A percentile compares a stretch with the other conserved stretches of the same genome.
Conservation (phyloP, 1,284 basidiomycete species). For the Gastroboletus turbinatus region DNA sequence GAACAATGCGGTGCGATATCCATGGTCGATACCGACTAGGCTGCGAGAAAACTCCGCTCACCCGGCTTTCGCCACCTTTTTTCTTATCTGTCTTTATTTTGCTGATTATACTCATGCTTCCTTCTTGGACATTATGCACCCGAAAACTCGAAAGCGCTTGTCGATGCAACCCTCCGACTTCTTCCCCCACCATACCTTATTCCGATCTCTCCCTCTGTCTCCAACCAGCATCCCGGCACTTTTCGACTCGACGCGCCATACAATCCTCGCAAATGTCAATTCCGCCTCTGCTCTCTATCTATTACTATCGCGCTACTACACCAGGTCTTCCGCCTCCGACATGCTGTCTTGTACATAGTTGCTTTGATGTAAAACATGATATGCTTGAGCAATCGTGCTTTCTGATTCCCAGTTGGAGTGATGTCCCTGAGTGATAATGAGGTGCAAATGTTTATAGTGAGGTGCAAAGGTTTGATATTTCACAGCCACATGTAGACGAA, state of each 20-base stretch:
- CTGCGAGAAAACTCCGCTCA: neutral
- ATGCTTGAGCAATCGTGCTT: constrained; percentile 13
- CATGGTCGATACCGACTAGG: constrained; percentile 74
- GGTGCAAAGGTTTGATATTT: neutral
- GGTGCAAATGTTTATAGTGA: too few species aligned
- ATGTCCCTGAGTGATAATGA: neutral
- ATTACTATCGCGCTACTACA: constrained; percentile 20
- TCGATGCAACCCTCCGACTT: constrained; percentile 17
- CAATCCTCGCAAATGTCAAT: constrained; percentile 17
- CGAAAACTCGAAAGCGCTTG: constrained; percentile 29
- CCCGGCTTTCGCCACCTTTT: constrained; percentile 18
- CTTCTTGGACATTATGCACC: constrained; percentile 21
- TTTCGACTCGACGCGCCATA: constrained; percentile 22
- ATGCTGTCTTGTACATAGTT: constrained; percentile 34
- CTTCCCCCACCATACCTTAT: constrained; percentile 1
- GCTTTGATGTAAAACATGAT: constrained; percentile 30
- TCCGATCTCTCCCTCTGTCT: constrained; percentile 15
- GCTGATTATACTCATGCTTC: constrained; percentile 33
- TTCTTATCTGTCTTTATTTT: constrained; percentile 37
- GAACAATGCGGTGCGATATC: constrained; percentile 85
- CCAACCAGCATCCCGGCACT: constrained; percentile 11
- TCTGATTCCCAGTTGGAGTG: neutral
- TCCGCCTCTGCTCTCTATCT: constrained; percentile 23
- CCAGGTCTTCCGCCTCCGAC: constrained; percentile 21
- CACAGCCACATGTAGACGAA: constrained; percentile 30